Conservation (phyloP, 1,284 basidiomycete genomes). For the Hypsizygus ulmarius region DNA sequence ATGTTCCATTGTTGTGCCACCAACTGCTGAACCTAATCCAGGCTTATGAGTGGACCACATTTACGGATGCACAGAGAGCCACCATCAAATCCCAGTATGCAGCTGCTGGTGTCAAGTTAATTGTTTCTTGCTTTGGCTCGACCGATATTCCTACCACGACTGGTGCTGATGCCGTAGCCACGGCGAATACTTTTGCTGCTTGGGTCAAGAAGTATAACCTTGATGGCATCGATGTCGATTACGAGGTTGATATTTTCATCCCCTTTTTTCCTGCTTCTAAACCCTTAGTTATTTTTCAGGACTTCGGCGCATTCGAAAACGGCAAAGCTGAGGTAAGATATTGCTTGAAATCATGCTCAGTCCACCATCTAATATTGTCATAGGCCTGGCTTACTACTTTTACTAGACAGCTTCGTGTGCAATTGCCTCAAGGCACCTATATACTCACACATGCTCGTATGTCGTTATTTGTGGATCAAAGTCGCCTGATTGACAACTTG, state of each 20-base stretch:
- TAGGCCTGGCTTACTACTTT: slow-evolving; percentile 45
- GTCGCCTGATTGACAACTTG: not conserved
- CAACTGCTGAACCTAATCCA: slow-evolving; percentile 10
- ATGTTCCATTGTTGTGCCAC: not conserved
- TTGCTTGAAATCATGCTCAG: not conserved
- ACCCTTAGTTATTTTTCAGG: slow-evolving; percentile 25
- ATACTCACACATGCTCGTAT: slow-evolving; percentile 33
- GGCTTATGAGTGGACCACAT: slow-evolving; percentile 37
- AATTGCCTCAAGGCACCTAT: slow-evolving; percentile 39
- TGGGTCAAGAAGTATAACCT: slow-evolving; percentile 50
- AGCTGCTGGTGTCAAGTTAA: slow-evolving; percentile 53
- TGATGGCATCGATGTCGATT: slow-evolving; percentile 57
- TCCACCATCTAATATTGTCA: slow-evolving; percentile 1
- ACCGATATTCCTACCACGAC: slow-evolving; percentile 49
- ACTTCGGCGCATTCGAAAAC: slow-evolving; percentile 45
- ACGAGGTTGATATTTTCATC: slow-evolving; percentile 35
- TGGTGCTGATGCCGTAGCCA: slow-evolving; percentile 42
- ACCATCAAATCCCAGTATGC: slow-evolving; percentile 48
- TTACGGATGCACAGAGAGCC: slow-evolving; percentile 41
- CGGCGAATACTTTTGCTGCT: slow-evolving; percentile 48
- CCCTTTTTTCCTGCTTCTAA: not conserved
- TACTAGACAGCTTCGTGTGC: slow-evolving; percentile 39
- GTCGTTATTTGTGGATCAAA: not conserved
- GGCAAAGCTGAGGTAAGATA: slow-evolving; percentile 37
- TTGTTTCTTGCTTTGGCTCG: slow-evolving; percentile 57